These are phyloP conservation scores for Suillus spraguei DNA, from an alignment of 768 basidiomycete species.

Conservation along the genomic window DNA sequence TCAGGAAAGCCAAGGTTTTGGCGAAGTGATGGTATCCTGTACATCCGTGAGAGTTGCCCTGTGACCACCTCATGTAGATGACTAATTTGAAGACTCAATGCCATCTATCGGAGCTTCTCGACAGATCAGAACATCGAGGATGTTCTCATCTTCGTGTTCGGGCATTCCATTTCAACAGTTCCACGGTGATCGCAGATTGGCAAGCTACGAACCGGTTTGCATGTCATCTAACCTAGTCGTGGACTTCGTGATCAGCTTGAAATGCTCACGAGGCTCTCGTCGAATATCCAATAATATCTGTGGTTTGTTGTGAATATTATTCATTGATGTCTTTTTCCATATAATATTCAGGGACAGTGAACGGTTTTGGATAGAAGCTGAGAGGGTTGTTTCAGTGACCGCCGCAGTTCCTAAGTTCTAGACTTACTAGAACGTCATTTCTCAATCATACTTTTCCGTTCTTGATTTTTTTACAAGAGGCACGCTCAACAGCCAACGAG, in stretches of 20 bases:
- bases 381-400: neutral
- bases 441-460: neutral
- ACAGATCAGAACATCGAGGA: constrained; percentile 3
- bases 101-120: constrained; percentile 5
- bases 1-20: neutral
- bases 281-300: constrained; percentile 2
- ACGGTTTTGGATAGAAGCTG: neutral
- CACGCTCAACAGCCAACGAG: too few relatives aligned
- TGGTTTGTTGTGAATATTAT: neutral
- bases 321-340: neutral
- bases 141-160: neutral
- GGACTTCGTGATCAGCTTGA: neutral
- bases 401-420: neutral
- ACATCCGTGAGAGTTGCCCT: constrained; percentile 8
- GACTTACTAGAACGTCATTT: neutral
- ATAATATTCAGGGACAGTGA: neutral
- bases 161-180: constrained; percentile 2
- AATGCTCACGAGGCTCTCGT: neutral
- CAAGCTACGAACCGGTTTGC: constrained; percentile 7
- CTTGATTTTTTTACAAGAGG: neutral
- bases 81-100: constrained; percentile 1
- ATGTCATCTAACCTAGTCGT: neutral
- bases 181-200: constrained; percentile 2
- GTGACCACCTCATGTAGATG: neutral
- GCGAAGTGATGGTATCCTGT: neutral